Conservation (phyloP, 495 filamentous ascomycete genomes). For the Aspergillus asperescens region DNA sequence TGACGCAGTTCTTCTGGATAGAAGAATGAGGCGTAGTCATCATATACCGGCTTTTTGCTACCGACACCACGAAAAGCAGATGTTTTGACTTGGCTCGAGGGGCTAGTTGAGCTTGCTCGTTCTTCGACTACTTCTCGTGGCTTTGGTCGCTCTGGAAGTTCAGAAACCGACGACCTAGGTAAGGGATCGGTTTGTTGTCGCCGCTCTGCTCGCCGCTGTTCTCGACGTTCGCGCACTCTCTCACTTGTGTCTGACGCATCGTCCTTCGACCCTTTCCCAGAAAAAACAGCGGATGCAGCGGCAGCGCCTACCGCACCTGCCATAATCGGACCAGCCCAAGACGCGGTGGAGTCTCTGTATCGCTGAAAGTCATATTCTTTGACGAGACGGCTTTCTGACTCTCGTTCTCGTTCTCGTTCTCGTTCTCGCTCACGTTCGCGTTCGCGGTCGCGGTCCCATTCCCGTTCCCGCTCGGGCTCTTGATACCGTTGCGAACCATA, state of each 20-base stretch:
- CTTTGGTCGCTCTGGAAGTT: slow-evolving; percentile 18
- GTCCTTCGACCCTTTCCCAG: slow-evolving; percentile 36
- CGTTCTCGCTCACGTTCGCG: neutral
- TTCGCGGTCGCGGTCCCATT: slow-evolving; percentile 10
- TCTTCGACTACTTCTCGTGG: slow-evolving; percentile 8
- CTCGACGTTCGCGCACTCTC: slow-evolving; percentile 28
- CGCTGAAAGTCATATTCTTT: neutral
- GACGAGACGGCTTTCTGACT: neutral
- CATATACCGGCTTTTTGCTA: slow-evolving; percentile 27
- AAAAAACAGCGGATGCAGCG: slow-evolving; percentile 36
- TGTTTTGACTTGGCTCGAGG: slow-evolving; percentile 19
- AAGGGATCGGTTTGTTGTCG: slow-evolving; percentile 22
- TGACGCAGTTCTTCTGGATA: slow-evolving; percentile 35
- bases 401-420: neutral
- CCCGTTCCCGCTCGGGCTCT: neutral
- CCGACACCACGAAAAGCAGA: slow-evolving; percentile 22
- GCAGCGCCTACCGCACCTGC: slow-evolving; percentile 47
- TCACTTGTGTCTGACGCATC: slow-evolving; percentile 30
- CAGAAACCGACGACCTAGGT: slow-evolving; percentile 16
- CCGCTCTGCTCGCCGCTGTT: slow-evolving; percentile 39
- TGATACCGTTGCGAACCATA: slow-evolving; percentile 6
- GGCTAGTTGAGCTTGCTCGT: slow-evolving; percentile 1
- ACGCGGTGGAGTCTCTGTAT: neutral
- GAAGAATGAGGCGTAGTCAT: slow-evolving; percentile 43
- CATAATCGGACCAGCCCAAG: slow-evolving; percentile 42